Conservation (phyloP, 768 basidiomycete genomes). For the Leccinum barrowsii region DNA sequence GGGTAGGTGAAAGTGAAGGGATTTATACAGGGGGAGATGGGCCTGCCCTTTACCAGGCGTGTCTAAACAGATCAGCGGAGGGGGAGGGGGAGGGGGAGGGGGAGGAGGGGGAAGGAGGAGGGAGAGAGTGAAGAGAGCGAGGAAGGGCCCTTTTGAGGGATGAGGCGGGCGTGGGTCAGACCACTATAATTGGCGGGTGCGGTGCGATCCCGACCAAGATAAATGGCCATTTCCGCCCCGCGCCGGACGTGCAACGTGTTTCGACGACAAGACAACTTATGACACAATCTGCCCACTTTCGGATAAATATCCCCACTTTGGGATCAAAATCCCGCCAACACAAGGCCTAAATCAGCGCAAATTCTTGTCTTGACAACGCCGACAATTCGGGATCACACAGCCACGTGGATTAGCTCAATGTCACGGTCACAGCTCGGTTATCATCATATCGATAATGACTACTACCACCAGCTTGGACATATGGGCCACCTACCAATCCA, state of each 20-base stretch:
- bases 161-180: conserved; percentile 40
- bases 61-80: conserved; percentile 15
- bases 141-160: conserved; percentile 40
- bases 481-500: conserved; percentile 51
- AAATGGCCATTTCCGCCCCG: conserved; percentile 52
- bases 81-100: conserved; percentile 23
- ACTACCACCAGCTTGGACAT: conserved; percentile 39
- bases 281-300: conserved; percentile 21
- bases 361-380: conserved; percentile 24
- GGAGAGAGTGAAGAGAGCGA: conserved; percentile 17
- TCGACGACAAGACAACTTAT: conserved; percentile 47
- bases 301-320: conserved; percentile 15
- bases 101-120: conserved; percentile 25
- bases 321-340: conserved; percentile 7
- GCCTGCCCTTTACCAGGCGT: conserved; percentile 35
- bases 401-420: conserved; percentile 17
- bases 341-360: conserved; percentile 20
- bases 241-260: conserved; percentile 77
- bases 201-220: conserved; percentile 51
- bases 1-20: too few relatives aligned
- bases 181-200: conserved; percentile 49
- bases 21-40: neutral
- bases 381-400: conserved; percentile 9
- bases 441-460: conserved; percentile 8
- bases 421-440: neutral